phyloP scores from a whole-genome alignment of 192 early-diverging fungal genomes.

The Lunasporangiospora selenospora region DNA sequence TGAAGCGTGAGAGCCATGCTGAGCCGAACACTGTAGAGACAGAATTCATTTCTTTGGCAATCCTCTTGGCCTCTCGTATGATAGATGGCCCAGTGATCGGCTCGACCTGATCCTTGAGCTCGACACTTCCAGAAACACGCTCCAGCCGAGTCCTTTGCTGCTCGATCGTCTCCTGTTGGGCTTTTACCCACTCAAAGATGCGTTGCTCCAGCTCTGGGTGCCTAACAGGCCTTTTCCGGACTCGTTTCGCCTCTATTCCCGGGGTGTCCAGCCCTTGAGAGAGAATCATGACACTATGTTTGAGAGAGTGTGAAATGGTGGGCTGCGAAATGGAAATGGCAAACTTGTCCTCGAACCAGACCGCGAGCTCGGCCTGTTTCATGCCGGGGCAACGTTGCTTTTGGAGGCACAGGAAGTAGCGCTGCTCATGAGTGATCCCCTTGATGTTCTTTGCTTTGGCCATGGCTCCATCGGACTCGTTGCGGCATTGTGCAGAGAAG shows the following conservation, averaged over 20 bases:
- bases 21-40: constrained; percentile 34
- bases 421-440: constrained; percentile 39
- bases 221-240: constrained; percentile 32
- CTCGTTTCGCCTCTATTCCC: constrained; percentile 19
- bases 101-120: background rate
- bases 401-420: constrained; percentile 39
- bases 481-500: no score
- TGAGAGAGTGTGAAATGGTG: constrained; percentile 36
- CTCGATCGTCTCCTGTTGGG: background rate
- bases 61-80: constrained; percentile 21
- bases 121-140: background rate
- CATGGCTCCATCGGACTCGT: no score
- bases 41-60: constrained; percentile 36
- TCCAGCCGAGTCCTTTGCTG: no score
- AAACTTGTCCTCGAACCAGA: constrained; percentile 28
- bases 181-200: constrained; percentile 30
- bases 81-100: constrained; percentile 20
- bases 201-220: constrained; percentile 35
- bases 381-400: constrained; percentile 32
- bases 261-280: constrained; percentile 4
- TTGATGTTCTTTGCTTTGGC: constrained; percentile 6
- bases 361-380: constrained; percentile 32
- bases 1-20: constrained; percentile 40
- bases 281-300: constrained; percentile 22
- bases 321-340: constrained; percentile 26